Percentiles rank a stretch among this genome's conserved stretches.
Conservation (phyloP, 1,284 basidiomycete species). For the Malassezia slooffiae region DNA sequence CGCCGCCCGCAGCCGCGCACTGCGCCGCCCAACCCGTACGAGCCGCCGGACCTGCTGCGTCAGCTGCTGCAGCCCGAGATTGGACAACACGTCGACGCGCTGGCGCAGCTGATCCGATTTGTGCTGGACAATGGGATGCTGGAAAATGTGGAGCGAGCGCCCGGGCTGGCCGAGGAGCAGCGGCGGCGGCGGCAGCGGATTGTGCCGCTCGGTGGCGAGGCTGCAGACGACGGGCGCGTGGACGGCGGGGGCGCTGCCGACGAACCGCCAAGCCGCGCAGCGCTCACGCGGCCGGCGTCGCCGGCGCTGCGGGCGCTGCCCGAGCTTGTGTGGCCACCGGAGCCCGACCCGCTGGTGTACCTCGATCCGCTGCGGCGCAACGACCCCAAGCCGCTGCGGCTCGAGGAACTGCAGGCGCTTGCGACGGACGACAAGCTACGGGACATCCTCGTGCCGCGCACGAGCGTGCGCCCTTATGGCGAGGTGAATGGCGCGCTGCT, state of each 20-base stretch:
- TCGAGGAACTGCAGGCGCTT: conserved; percentile 26
- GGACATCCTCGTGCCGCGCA: conserved; percentile 23
- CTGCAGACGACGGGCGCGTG: too few relatives aligned
- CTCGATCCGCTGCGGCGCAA: conserved; percentile 40
- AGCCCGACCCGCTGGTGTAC: conserved; percentile 41
- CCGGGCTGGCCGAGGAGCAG: conserved; percentile 64
- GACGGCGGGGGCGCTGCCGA: neutral
- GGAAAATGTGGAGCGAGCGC: conserved; percentile 64
- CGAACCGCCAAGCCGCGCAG: neutral
- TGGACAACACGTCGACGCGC: conserved; percentile 74
- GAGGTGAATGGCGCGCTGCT: conserved; percentile 20
- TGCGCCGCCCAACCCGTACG: conserved; percentile 36
- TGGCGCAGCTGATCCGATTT: conserved; percentile 86
- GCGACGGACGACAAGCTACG: conserved; percentile 32
- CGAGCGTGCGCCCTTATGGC: conserved; percentile 22
- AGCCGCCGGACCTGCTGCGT: conserved; percentile 35
- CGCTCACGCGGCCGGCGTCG: conserved; percentile 7
- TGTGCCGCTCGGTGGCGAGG: conserved; percentile 10
- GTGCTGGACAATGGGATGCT: conserved; percentile 85
- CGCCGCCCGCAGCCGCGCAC: conserved; percentile 23
- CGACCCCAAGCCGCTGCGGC: conserved; percentile 39
- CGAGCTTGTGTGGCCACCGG: conserved; percentile 32
- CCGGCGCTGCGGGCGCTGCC: conserved; percentile 28
- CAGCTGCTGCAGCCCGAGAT: conserved; percentile 76
- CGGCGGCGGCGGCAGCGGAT: conserved; percentile 26